These are phyloP conservation scores for Leucaena leucocephala DNA, from an alignment of 306 rosid species.

Conservation along the genomic window DNA sequence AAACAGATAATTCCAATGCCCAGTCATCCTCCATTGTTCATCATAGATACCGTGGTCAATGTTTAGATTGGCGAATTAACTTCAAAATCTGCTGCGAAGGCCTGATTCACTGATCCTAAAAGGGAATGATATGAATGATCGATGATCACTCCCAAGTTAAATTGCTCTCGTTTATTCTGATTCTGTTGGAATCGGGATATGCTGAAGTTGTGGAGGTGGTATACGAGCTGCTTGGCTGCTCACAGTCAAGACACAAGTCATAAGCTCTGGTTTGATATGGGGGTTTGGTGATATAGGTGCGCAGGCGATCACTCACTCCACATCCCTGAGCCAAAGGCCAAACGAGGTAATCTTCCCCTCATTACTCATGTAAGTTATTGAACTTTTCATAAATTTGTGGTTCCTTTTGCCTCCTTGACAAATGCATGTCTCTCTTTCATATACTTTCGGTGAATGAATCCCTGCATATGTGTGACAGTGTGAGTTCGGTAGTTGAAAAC, in stretches of 20 bases:
- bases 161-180: conserved; percentile 1
- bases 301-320: conserved; percentile 51
- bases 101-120: conserved; percentile 21
- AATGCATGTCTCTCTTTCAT: conserved; percentile 14
- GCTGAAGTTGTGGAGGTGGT: conserved; percentile 65
- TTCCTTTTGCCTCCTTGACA: conserved; percentile 9
- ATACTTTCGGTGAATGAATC: conserved; percentile 27
- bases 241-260: conserved; percentile 66
- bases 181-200: conserved; percentile 35
- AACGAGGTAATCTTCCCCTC: conserved; percentile 24
- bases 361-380: neutral
- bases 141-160: neutral
- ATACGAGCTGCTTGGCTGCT: conserved; percentile 53
- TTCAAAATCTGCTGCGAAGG: conserved; percentile 13
- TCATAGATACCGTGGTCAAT: neutral
- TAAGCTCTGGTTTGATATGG: conserved; percentile 67
- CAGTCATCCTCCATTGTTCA: conserved; percentile 14
- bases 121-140: conserved; percentile 33
- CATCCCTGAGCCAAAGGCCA: conserved; percentile 29
- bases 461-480: neutral
- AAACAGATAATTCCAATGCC: neutral
- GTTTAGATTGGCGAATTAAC: conserved; percentile 8
- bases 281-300: conserved; percentile 70
- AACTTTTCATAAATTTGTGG: neutral
- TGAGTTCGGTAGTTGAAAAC: conserved; percentile 11